Evolutionary conservation across 1,139 yeast species (phyloP).

Genomic region (Zygoascus sp.): DNA sequence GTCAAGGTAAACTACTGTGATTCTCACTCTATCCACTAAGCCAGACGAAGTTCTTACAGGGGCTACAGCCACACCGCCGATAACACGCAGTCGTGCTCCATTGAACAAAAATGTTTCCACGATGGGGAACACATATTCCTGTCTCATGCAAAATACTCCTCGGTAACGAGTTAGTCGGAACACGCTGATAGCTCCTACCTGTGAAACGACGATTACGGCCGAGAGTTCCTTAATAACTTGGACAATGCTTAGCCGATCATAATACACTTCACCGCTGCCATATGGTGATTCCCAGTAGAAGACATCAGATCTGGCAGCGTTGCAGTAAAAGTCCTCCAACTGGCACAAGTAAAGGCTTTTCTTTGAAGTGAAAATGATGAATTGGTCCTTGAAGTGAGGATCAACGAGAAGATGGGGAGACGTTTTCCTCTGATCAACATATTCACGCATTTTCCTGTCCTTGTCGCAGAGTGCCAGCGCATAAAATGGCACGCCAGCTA

Average conservation of each 20-base stretch:
- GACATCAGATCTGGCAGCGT: constrained; percentile 45
- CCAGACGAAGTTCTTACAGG: constrained; percentile 17
- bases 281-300: constrained; percentile 39
- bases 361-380: constrained; percentile 38
- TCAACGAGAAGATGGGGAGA: neutral
- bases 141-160: constrained; percentile 57
- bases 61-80: constrained; percentile 23
- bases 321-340: constrained; percentile 48
- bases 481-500: constrained; percentile 6
- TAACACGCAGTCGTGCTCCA: constrained; percentile 18
- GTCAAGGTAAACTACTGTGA: constrained; percentile 20
- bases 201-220: constrained; percentile 52
- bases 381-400: constrained; percentile 43
- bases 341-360: constrained; percentile 40
- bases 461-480: constrained; percentile 9
- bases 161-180: constrained; percentile 54
- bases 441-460: constrained; percentile 8
- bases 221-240: constrained; percentile 51
- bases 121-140: constrained; percentile 48
- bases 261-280: constrained; percentile 38
- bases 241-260: constrained; percentile 53
- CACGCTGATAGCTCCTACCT: constrained; percentile 54
- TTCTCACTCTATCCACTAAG: constrained; percentile 14
- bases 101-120: constrained; percentile 20
- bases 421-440: neutral